Evolutionary conservation across 2,329 filamentous ascomycete genomes (phyloP).

Genomic region (Pochonia chlamydosporia): DNA sequence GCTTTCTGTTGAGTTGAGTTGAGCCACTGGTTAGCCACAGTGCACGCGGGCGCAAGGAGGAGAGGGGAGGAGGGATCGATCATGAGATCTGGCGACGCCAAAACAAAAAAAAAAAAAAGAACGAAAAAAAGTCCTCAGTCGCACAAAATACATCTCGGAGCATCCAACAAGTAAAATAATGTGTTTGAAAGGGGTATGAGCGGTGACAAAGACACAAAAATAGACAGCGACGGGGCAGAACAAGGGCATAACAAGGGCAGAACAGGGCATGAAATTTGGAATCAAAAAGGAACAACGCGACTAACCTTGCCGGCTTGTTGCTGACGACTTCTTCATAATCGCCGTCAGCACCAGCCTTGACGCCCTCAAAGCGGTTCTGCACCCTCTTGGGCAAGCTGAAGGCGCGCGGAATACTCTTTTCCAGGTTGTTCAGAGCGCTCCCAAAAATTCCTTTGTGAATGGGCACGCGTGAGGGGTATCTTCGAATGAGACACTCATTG

Average conservation of each 20-base stretch:
- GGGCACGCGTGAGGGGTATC: slow-evolving; percentile 39
- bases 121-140: neutral
- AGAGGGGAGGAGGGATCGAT: neutral
- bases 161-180: no score
- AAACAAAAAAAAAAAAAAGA: neutral
- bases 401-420: slow-evolving; percentile 63
- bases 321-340: slow-evolving; percentile 68
- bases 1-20: slow-evolving; percentile 37
- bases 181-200: no score
- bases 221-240: no score
- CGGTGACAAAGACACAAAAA: no score
- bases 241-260: no score
- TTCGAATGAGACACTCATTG: slow-evolving; percentile 57
- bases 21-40: neutral
- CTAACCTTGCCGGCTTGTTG: slow-evolving; percentile 60
- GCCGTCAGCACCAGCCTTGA: slow-evolving; percentile 69
- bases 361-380: slow-evolving; percentile 73
- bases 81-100: neutral
- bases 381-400: slow-evolving; percentile 67
- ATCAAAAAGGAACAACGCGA: slow-evolving; percentile 17
- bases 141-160: no score
- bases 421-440: slow-evolving; percentile 56
- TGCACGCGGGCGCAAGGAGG: neutral
- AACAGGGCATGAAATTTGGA: no score
- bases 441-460: slow-evolving; percentile 53